A percentile compares a stretch with the other conserved stretches of the same genome.
phyloP scores from a whole-genome alignment of 352 stramenopile species.

The Phytophthora pseudosyringae region DNA sequence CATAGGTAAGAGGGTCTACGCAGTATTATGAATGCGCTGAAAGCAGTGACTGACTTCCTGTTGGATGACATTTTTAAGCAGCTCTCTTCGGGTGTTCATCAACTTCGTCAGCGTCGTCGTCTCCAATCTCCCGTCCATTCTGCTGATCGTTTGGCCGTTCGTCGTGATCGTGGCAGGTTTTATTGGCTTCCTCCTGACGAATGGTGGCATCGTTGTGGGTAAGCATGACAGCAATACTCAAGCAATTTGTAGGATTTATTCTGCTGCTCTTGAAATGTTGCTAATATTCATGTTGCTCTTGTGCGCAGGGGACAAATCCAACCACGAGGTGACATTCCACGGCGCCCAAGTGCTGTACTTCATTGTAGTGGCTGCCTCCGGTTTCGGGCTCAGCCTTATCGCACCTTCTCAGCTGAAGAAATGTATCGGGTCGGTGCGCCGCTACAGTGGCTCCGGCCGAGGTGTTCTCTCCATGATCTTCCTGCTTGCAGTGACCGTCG shows the following conservation, averaged over 20 bases:
- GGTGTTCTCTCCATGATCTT: constrained; percentile 43
- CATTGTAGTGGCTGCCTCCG: constrained; percentile 60
- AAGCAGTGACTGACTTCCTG: constrained; percentile 8
- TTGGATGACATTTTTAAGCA: constrained; percentile 13
- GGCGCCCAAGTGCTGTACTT: constrained; percentile 84
- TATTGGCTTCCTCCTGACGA: constrained; percentile 66
- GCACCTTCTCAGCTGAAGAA: constrained; percentile 34
- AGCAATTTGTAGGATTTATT: neutral
- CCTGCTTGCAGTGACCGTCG: constrained; percentile 28
- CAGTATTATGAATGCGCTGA: neutral
- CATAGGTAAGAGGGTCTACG: constrained; percentile 36
- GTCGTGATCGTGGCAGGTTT: constrained; percentile 64
- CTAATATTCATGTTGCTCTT: neutral
- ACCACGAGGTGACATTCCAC: constrained; percentile 81
- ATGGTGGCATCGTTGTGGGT: constrained; percentile 86
- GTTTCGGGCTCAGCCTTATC: constrained; percentile 64
- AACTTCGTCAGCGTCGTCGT: constrained; percentile 67
- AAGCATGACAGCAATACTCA: constrained; percentile 12
- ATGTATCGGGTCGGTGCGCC: constrained; percentile 48
- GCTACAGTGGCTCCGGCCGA: constrained; percentile 39
- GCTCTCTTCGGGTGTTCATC: constrained; percentile 49
- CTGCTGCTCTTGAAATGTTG: neutral
- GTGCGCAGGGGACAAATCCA: constrained; percentile 78
- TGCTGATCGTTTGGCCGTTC: constrained; percentile 77
- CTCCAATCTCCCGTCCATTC: constrained; percentile 57